phyloP scores from a whole-genome alignment of 2,329 filamentous ascomycete species.

The Anthostomella pinea region DNA sequence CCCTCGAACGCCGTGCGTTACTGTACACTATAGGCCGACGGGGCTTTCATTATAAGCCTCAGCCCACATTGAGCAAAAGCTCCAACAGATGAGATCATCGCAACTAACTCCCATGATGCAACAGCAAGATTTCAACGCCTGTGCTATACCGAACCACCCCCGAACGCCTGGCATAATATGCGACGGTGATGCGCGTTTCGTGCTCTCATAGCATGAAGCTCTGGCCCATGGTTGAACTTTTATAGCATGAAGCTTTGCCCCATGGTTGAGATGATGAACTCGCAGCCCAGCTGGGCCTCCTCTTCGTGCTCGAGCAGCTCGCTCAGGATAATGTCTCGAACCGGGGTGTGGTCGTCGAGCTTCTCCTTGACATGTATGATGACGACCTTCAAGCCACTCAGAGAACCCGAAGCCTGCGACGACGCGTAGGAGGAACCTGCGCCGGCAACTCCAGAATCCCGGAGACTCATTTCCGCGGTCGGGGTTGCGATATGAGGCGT shows the following conservation, averaged over 20 bases:
- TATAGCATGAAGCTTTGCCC: slow-evolving; percentile 60
- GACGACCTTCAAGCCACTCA: slow-evolving; percentile 74
- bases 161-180: too few relatives aligned
- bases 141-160: too few relatives aligned
- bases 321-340: slow-evolving; percentile 63
- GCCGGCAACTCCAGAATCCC: slow-evolving; percentile 32
- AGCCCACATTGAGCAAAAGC: too few relatives aligned
- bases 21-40: too few relatives aligned
- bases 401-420: slow-evolving; percentile 39
- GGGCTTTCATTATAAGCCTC: too few relatives aligned
- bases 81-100: too few relatives aligned
- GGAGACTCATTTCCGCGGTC: slow-evolving; percentile 44
- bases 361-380: slow-evolving; percentile 94
- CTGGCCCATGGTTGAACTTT: slow-evolving; percentile 15
- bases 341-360: slow-evolving; percentile 65
- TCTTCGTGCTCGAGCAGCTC: slow-evolving; percentile 67
- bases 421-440: slow-evolving; percentile 4
- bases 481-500: slow-evolving; percentile 47
- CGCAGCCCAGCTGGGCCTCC: slow-evolving; percentile 68
- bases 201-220: too few relatives aligned
- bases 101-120: too few relatives aligned
- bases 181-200: too few relatives aligned
- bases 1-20: too few relatives aligned
- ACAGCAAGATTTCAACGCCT: too few relatives aligned
- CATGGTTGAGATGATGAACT: slow-evolving; percentile 68